Evolutionary conservation across 2,329 filamentous ascomycete species (phyloP).

Genomic region (Didymella segeticola): DNA sequence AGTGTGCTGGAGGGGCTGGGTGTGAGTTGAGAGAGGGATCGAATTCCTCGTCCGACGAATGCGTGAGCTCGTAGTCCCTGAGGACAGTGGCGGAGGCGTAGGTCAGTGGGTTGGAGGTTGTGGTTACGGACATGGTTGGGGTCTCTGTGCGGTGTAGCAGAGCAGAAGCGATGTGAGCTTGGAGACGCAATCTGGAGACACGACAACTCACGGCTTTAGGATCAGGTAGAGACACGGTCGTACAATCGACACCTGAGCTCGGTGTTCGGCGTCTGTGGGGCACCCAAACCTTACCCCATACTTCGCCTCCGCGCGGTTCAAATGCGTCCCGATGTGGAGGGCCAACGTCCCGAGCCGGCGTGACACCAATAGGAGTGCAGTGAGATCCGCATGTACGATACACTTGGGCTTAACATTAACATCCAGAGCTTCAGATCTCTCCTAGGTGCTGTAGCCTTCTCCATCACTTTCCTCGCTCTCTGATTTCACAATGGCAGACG

Average conservation of each 20-base stretch:
- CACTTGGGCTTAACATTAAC: constrained; percentile 3
- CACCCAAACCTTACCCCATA: too few relatives aligned
- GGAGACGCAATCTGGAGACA: not conserved
- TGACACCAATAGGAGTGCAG: not conserved
- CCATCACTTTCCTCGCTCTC: not conserved
- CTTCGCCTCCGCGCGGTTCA: too few relatives aligned
- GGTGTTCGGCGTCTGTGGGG: constrained; percentile 7
- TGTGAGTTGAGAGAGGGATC: constrained; percentile 37
- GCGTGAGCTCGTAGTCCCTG: constrained; percentile 57
- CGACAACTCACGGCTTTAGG: not conserved
- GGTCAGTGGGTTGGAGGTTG: constrained; percentile 49
- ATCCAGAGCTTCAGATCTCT: not conserved
- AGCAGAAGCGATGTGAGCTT: not conserved
- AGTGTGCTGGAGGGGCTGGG: constrained; percentile 36
- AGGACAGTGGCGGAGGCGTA: constrained; percentile 49
- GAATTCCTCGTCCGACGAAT: constrained; percentile 42
- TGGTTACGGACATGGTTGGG: constrained; percentile 54
- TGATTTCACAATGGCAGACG: constrained; percentile 23
- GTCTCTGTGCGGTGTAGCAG: constrained; percentile 2
- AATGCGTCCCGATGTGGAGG: constrained; percentile 13
- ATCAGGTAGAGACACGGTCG: not conserved
- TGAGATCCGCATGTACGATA: not conserved
- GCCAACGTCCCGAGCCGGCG: not conserved
- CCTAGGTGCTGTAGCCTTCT: not conserved
- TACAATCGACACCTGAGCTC: not conserved